Evolutionary conservation across 2,329 filamentous ascomycete genomes (phyloP).

Genomic region (Fusarium nematophilum): DNA sequence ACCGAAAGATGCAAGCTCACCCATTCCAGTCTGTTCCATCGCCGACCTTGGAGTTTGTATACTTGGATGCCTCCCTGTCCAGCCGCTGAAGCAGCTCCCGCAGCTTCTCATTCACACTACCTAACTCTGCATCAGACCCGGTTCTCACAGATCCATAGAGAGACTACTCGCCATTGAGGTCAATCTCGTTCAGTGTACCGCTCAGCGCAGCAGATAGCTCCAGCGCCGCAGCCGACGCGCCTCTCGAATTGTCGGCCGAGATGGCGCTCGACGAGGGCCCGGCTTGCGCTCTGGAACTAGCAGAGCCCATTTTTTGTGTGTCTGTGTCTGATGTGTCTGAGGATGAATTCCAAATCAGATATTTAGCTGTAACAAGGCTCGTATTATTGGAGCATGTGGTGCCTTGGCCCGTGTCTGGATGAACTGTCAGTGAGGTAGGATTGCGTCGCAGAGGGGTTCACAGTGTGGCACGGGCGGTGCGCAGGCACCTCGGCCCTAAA

Average conservation of each 20-base stretch:
- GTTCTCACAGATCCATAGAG: too few relatives aligned
- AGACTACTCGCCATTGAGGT: constrained; percentile 10
- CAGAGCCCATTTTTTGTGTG: constrained; percentile 24
- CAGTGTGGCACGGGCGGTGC: too few relatives aligned
- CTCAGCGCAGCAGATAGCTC: constrained; percentile 22
- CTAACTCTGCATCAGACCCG: neutral
- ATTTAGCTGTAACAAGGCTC: neutral
- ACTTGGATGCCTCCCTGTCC: constrained; percentile 37
- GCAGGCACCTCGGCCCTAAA: too few relatives aligned
- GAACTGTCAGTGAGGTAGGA: too few relatives aligned
- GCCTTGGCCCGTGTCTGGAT: too few relatives aligned
- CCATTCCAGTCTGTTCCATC: constrained; percentile 31
- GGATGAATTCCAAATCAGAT: neutral
- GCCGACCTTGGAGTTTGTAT: constrained; percentile 32
- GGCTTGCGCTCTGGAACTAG: constrained; percentile 10
- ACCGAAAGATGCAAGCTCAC: neutral
- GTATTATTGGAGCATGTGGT: neutral
- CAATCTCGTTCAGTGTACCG: constrained; percentile 15
- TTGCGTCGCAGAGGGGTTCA: too few relatives aligned
- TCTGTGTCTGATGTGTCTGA: neutral
- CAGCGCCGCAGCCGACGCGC: constrained; percentile 21
- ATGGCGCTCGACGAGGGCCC: constrained; percentile 7
- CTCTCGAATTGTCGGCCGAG: constrained; percentile 19
- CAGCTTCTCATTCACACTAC: constrained; percentile 22
- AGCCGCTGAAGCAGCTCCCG: constrained; percentile 31